These are phyloP conservation scores for Saksenaea vasiformis DNA, from an alignment of 371 early-diverging fungal genomes.

Conservation along the genomic window DNA sequence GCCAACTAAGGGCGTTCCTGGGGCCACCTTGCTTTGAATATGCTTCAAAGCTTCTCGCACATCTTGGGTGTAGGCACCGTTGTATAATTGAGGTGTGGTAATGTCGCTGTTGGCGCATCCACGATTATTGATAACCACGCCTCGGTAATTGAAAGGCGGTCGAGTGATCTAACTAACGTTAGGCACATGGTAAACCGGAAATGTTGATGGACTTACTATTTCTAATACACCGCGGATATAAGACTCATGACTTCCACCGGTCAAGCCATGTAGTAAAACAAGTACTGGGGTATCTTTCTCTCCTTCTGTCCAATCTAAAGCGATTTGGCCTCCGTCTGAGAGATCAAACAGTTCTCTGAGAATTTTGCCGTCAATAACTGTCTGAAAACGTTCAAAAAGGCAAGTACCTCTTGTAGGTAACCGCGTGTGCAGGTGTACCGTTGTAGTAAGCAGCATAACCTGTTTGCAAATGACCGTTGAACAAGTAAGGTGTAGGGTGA, in stretches of 20 bases:
- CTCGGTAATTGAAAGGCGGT: slow-evolving; percentile 64
- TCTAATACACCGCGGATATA: slow-evolving; percentile 80
- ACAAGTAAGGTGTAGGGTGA: slow-evolving; percentile 57
- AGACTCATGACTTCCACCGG: slow-evolving; percentile 87
- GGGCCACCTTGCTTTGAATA: slow-evolving; percentile 52
- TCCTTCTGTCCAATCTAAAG: slow-evolving; percentile 85
- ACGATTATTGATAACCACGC: slow-evolving; percentile 87
- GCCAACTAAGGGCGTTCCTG: slow-evolving; percentile 70
- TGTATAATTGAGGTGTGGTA: slow-evolving; percentile 78
- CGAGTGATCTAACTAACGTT: slow-evolving; percentile 25
- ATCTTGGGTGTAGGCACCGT: slow-evolving; percentile 86
- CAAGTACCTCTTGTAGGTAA: slow-evolving; percentile 57
- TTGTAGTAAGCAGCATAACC: slow-evolving; percentile 60
- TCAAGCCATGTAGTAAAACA: slow-evolving; percentile 86
- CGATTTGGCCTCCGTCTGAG: slow-evolving; percentile 84
- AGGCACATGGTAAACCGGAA: not conserved
- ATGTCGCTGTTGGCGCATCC: slow-evolving; percentile 83
- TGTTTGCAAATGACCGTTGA: slow-evolving; percentile 66
- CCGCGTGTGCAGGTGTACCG: slow-evolving; percentile 31
- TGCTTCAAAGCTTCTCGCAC: slow-evolving; percentile 62
- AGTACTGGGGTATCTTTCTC: slow-evolving; percentile 63
- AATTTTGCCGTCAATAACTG: slow-evolving; percentile 5
- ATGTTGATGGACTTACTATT: slow-evolving; percentile 36
- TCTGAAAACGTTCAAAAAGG: not conserved
- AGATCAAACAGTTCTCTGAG: slow-evolving; percentile 64